Evolutionary conservation across 2,329 filamentous ascomycete species (phyloP).

Genomic region (Pestalotiopsis sp.): DNA sequence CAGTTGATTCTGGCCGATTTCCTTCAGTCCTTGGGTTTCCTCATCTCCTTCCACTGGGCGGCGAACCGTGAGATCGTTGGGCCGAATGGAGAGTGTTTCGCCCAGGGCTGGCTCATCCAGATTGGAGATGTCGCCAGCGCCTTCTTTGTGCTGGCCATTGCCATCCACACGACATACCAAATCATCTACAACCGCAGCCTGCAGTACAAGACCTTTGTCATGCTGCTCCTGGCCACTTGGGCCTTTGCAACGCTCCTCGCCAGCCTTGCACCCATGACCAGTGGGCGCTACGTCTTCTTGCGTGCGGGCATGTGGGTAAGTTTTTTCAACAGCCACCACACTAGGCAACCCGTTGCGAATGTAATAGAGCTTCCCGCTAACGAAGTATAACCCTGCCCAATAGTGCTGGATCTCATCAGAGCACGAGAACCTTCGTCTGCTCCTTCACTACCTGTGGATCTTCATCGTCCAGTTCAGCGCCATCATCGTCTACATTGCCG

Average conservation of each 20-base stretch:
- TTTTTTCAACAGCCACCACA: not conserved
- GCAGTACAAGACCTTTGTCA: constrained; percentile 40
- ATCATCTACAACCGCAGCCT: constrained; percentile 48
- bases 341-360: not conserved
- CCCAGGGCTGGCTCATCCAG: constrained; percentile 58
- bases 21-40: constrained; percentile 50
- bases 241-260: constrained; percentile 45
- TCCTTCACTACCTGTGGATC: constrained; percentile 58
- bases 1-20: constrained; percentile 56
- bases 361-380: not conserved
- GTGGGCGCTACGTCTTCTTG: constrained; percentile 47
- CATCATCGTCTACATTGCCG: constrained; percentile 48
- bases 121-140: constrained; percentile 56
- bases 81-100: constrained; percentile 49
- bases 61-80: constrained; percentile 45
- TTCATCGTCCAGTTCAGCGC: constrained; percentile 56
- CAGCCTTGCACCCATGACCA: constrained; percentile 44
- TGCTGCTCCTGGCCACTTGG: constrained; percentile 42
- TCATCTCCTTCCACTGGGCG: constrained; percentile 56
- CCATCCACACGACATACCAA: constrained; percentile 55
- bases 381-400: not conserved
- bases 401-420: constrained; percentile 56
- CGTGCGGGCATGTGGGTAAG: constrained; percentile 51
- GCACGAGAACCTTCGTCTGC: constrained; percentile 48
- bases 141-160: constrained; percentile 56